These are phyloP conservation scores for Termitomyces sp. DNA, from an alignment of 768 basidiomycete genomes.

Conservation along the genomic window DNA sequence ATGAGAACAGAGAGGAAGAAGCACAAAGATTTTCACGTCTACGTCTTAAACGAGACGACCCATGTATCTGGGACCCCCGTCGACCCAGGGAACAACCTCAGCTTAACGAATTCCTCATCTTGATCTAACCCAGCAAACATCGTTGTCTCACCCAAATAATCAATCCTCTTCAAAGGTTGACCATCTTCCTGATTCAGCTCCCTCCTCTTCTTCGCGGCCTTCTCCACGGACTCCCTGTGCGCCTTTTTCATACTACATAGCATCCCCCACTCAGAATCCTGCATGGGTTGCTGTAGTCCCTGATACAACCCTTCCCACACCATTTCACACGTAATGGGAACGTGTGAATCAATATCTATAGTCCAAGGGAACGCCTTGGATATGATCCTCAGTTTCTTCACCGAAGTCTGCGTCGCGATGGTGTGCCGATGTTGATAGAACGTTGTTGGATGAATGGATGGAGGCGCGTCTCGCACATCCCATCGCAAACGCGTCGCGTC, in stretches of 20 bases:
- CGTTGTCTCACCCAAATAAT: constrained; percentile 54
- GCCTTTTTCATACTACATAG: constrained; percentile 35
- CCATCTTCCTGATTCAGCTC: constrained; percentile 30
- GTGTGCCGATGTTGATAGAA: constrained; percentile 10
- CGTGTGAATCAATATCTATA: constrained; percentile 42
- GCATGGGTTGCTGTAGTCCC: constrained; percentile 46
- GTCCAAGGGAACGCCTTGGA: constrained; percentile 63
- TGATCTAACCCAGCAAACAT: constrained; percentile 58
- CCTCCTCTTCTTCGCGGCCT: constrained; percentile 42
- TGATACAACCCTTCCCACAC: constrained; percentile 51
- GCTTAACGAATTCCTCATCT: constrained; percentile 50
- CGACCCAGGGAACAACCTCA: constrained; percentile 41
- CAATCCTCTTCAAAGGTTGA: constrained; percentile 45
- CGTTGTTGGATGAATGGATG: constrained; percentile 4
- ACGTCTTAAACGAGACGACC: constrained; percentile 41
- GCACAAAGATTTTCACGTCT: neutral
- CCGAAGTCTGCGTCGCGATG: constrained; percentile 30
- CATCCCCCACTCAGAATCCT: constrained; percentile 66
- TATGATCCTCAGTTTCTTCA: constrained; percentile 44
- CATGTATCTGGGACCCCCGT: constrained; percentile 46
- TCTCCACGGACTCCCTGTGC: constrained; percentile 37
- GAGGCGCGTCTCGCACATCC: constrained; percentile 1
- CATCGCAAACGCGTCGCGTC: constrained; percentile 10
- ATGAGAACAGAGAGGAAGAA: neutral
- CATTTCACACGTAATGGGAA: constrained; percentile 40